Conservation (phyloP, 805 yeast genomes). For the Candida rishiriensis region DNA sequence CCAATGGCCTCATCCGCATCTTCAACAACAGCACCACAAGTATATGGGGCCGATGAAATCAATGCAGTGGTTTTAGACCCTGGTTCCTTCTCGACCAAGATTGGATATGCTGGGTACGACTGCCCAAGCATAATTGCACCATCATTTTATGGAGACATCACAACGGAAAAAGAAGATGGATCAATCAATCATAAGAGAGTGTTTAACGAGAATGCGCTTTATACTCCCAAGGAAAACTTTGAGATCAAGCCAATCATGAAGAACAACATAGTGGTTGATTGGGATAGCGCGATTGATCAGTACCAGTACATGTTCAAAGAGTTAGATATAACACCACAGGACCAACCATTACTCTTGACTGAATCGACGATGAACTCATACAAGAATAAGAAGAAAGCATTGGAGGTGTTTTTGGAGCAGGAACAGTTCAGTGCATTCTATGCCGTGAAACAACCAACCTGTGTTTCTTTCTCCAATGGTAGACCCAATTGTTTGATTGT, state of each 20-base stretch:
- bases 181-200: conserved; percentile 10
- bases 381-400: conserved; percentile 59
- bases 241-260: conserved; percentile 55
- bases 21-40: conserved; percentile 40
- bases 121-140: conserved; percentile 74
- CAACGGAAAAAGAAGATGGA: conserved; percentile 9
- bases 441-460: conserved; percentile 77
- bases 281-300: conserved; percentile 82
- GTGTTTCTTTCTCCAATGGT: conserved; percentile 85
- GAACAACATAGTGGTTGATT: conserved; percentile 65
- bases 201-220: conserved; percentile 30
- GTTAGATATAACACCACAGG: conserved; percentile 49
- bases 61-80: conserved; percentile 90
- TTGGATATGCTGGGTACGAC: conserved; percentile 93
- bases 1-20: conserved; percentile 13
- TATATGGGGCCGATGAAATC: conserved; percentile 74
- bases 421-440: conserved; percentile 77
- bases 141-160: conserved; percentile 51
- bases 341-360: conserved; percentile 75
- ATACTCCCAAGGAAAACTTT: conserved; percentile 44
- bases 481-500: conserved; percentile 83
- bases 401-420: conserved; percentile 68
- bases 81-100: conserved; percentile 77
- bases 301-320: conserved; percentile 57
- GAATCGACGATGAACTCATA: conserved; percentile 84